These are phyloP conservation scores for Panus rudis DNA, from an alignment of 768 basidiomycete genomes.

Conservation along the genomic window DNA sequence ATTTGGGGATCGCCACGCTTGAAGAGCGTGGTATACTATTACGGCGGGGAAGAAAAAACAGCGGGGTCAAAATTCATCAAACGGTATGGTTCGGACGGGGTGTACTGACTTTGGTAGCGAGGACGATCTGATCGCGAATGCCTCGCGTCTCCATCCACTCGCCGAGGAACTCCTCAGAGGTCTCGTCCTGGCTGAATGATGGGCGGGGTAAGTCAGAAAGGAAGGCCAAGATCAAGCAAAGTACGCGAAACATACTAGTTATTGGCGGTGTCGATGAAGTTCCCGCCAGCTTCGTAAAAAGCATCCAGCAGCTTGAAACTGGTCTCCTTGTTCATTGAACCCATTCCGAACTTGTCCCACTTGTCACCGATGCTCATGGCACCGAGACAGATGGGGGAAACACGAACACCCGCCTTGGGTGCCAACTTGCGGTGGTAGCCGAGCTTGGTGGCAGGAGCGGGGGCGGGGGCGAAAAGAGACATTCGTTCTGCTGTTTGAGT, in stretches of 20 bases:
- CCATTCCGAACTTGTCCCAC: slow-evolving; percentile 29
- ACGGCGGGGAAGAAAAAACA: neutral
- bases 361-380: slow-evolving; percentile 37
- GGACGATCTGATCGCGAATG: slow-evolving; percentile 32
- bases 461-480: slow-evolving; percentile 8
- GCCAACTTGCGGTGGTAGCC: slow-evolving; percentile 29
- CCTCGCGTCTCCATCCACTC: slow-evolving; percentile 32
- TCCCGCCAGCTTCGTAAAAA: slow-evolving; percentile 37
- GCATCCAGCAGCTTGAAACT: slow-evolving; percentile 38
- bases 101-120: slow-evolving; percentile 21
- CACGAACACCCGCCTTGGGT: slow-evolving; percentile 33
- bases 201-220: neutral
- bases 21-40: slow-evolving; percentile 8
- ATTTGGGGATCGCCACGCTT: neutral
- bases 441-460: slow-evolving; percentile 13
- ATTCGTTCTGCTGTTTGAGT: no score
- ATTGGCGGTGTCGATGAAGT: slow-evolving; percentile 43
- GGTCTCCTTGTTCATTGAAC: slow-evolving; percentile 30
- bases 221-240: neutral
- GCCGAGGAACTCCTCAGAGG: slow-evolving; percentile 29
- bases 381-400: slow-evolving; percentile 40
- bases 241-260: slow-evolving; percentile 29
- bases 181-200: slow-evolving; percentile 23
- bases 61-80: neutral
- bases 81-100: neutral